These are phyloP conservation scores for Trichoderma orchidacearum DNA, from an alignment of 495 filamentous ascomycete genomes.

Conservation along the genomic window DNA sequence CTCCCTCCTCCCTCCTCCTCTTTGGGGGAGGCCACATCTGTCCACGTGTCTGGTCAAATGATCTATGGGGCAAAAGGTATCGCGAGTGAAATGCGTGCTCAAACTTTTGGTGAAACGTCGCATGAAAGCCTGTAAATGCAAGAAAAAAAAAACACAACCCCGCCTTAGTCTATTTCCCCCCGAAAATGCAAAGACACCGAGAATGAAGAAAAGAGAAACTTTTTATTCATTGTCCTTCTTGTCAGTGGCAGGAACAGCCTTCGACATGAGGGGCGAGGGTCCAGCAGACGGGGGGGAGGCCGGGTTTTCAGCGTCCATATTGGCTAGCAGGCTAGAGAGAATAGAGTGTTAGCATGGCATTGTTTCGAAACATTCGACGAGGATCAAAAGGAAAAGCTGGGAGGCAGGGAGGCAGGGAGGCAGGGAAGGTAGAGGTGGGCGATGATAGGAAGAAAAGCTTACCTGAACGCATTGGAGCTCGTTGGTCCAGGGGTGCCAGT, in stretches of 20 bases:
- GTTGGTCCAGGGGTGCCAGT: slow-evolving; percentile 71
- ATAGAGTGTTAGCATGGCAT: slow-evolving; percentile 11
- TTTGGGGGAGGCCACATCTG: not conserved
- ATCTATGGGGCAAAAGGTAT: slow-evolving; percentile 1
- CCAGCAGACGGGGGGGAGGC: slow-evolving; percentile 51
- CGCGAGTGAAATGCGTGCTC: not conserved
- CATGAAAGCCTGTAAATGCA: slow-evolving; percentile 30
- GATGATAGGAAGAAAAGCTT: slow-evolving; percentile 19
- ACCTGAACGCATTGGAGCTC: slow-evolving; percentile 85
- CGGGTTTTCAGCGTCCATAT: slow-evolving; percentile 36
- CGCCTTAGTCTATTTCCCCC: slow-evolving; percentile 21
- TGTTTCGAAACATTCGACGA: no score
- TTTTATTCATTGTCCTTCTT: slow-evolving; percentile 31
- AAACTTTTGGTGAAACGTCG: not conserved
- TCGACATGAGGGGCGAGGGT: slow-evolving; percentile 44
- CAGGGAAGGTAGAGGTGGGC: no score
- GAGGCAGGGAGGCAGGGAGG: no score
- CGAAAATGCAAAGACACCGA: slow-evolving; percentile 16
- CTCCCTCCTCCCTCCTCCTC: slow-evolving; percentile 3
- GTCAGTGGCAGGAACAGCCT: slow-evolving; percentile 43
- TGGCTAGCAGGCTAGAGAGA: slow-evolving; percentile 32
- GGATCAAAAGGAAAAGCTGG: no score
- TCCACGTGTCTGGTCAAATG: not conserved
- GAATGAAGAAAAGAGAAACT: slow-evolving; percentile 3
- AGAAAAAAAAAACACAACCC: slow-evolving; percentile 13